A percentile compares a stretch with the other conserved stretches of the same genome.
Conservation (phyloP, 202 grass and related monocot genomes). For the Eragrostis tef region DNA sequence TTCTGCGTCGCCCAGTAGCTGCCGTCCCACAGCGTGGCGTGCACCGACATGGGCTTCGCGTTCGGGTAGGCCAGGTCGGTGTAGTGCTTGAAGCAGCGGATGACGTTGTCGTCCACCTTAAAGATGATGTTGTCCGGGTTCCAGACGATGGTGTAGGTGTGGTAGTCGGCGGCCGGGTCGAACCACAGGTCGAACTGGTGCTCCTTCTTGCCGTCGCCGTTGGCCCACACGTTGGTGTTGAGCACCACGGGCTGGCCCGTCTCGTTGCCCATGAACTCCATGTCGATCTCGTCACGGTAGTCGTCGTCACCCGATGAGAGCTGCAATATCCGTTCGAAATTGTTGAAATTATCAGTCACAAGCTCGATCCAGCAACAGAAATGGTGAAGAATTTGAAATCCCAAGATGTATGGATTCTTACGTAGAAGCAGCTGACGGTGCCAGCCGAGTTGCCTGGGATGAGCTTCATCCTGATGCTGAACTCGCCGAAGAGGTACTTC, state of each 20-base stretch:
- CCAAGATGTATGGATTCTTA: not conserved
- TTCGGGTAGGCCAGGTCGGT: slow-evolving; percentile 62
- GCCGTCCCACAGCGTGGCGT: slow-evolving; percentile 85
- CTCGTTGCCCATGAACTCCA: slow-evolving; percentile 60
- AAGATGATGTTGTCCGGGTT: slow-evolving; percentile 67
- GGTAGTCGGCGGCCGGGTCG: slow-evolving; percentile 60
- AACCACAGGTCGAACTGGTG: slow-evolving; percentile 74
- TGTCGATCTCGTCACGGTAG: slow-evolving; percentile 55
- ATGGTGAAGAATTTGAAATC: too few relatives aligned
- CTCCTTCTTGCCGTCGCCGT: slow-evolving; percentile 53
- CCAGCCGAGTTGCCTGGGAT: slow-evolving; percentile 51
- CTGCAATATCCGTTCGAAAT: not conserved
- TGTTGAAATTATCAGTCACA: too few relatives aligned
- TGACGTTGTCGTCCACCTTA: slow-evolving; percentile 52
- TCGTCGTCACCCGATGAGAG: slow-evolving; percentile 44
- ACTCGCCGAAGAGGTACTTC: slow-evolving; percentile 61
- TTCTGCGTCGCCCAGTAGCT: slow-evolving; percentile 77
- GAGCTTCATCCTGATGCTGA: slow-evolving; percentile 58
- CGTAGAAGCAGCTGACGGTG: slow-evolving; percentile 58
- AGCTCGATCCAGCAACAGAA: too few relatives aligned
- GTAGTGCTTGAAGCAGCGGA: slow-evolving; percentile 61
- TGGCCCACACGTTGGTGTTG: slow-evolving; percentile 60
- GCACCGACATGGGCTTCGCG: slow-evolving; percentile 66
- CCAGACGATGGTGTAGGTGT: slow-evolving; percentile 73
- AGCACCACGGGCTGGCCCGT: slow-evolving; percentile 40